phyloP scores from a whole-genome alignment of 1,284 basidiomycete genomes.

The Rhizoctonia solani region DNA sequence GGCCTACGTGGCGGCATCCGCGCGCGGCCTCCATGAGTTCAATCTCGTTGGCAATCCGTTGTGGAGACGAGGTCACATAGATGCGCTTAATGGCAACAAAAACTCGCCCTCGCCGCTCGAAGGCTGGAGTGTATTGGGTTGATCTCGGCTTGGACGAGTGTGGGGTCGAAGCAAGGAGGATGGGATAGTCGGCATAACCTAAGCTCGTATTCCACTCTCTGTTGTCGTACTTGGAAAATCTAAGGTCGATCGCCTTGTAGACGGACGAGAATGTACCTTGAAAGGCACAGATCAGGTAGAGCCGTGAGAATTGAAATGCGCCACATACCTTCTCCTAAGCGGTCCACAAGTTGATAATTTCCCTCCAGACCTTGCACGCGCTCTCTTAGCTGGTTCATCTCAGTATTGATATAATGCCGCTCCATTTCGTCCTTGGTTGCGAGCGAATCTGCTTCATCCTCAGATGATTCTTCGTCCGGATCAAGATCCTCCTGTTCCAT shows the following conservation, averaged over 20 bases:
- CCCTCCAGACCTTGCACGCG: conserved; percentile 63
- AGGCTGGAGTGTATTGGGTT: conserved; percentile 14
- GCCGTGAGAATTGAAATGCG: not conserved
- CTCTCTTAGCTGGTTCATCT: conserved; percentile 61
- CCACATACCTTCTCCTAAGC: conserved; percentile 76
- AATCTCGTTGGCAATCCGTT: conserved; percentile 92
- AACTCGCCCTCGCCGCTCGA: conserved; percentile 43
- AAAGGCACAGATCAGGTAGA: not conserved
- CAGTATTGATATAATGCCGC: conserved; percentile 70
- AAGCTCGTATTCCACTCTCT: conserved; percentile 44
- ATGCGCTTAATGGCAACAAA: conserved; percentile 97
- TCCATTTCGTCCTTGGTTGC: conserved; percentile 66
- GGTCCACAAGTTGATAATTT: conserved; percentile 86
- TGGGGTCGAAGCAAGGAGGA: conserved; percentile 60
- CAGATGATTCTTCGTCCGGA: conserved; percentile 47
- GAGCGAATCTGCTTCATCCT: conserved; percentile 63
- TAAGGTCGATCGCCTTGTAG: conserved; percentile 91
- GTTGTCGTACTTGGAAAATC: conserved; percentile 81
- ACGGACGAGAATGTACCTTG: conserved; percentile 96
- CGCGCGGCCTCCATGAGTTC: conserved; percentile 87
- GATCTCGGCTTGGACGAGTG: conserved; percentile 48
- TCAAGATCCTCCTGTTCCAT: conserved; percentile 44
- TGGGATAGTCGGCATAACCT: conserved; percentile 76
- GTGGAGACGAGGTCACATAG: conserved; percentile 93
- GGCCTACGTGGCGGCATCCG: conserved; percentile 82